Percentiles rank a stretch among this genome's conserved stretches.
phyloP scores from a whole-genome alignment of 2,329 filamentous ascomycete species.

The Arthrobotrys musiformis region DNA sequence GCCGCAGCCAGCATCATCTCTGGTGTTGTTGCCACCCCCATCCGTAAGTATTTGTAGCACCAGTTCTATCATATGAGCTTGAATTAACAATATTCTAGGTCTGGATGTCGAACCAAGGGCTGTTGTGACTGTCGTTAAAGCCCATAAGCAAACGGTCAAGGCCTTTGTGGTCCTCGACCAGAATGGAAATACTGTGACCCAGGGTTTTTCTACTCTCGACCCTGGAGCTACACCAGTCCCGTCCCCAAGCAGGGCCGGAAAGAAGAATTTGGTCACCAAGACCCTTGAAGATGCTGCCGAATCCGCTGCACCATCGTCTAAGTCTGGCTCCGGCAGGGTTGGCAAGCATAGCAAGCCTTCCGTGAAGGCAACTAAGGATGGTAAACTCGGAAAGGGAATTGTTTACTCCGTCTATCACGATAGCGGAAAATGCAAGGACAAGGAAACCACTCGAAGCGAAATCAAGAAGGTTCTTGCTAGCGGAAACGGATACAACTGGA shows the following conservation, averaged over 20 bases:
- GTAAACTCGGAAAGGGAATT: conserved; percentile 63
- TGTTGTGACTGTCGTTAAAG: background rate
- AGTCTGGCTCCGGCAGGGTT: background rate
- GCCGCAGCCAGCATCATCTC: conserved; percentile 38
- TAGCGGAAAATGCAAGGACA: conserved; percentile 74
- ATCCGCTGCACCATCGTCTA: conserved; percentile 9
- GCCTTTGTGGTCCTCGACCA: conserved; percentile 25
- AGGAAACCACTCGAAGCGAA: conserved; percentile 72
- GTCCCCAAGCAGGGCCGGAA: background rate
- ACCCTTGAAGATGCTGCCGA: background rate
- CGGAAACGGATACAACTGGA: conserved; percentile 68
- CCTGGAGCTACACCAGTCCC: conserved; percentile 12
- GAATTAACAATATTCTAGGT: conserved; percentile 10
- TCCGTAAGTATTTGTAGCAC: conserved; percentile 23
- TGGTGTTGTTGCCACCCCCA: conserved; percentile 29
- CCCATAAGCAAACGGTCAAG: conserved; percentile 18
- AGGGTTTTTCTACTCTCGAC: background rate
- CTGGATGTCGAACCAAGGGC: background rate
- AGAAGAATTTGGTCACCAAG: background rate
- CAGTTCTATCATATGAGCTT: background rate
- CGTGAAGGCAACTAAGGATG: background rate
- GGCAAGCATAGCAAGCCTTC: conserved; percentile 2
- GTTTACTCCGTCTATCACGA: conserved; percentile 70
- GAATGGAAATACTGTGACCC: conserved; percentile 27
- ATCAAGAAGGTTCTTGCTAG: conserved; percentile 67